Evolutionary conservation across 768 basidiomycete species (phyloP), one percentile per base, ranked within the genome.

Genomic region (Leccinum longicurvipes): DNA sequence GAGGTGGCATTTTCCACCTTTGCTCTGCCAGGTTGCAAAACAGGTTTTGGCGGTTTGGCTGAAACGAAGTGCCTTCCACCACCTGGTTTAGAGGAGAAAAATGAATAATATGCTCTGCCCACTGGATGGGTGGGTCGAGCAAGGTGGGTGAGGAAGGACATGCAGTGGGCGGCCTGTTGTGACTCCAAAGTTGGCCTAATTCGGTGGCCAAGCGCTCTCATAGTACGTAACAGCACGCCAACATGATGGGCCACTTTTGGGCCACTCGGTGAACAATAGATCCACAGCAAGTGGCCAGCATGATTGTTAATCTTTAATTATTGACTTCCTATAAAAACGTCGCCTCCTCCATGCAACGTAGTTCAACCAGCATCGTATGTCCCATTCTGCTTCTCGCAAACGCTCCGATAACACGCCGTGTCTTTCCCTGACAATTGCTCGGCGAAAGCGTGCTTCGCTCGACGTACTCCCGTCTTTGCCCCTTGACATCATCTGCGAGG

Each of bases 31-130:
- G 72, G 67, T 12, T 74, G 67, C 45, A 75, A 65, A 56, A 77
- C 77, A 12, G 72, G 64, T 61, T 80, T 80, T 53, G 84, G 78
- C 17, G 85, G 76, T 68, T 90, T 92, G 8, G 87, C 73, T 4
- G 89, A 83, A 56, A 86, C 85, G 70, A 90, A 88, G 63, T 85
- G 87, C 28, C 89, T 79, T 21, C 79, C 80, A 19, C 89, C 89
- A 3, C 89, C 89, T 1, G 87, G 77, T 65, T 87, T 89, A 25
- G 85, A 86, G 12, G 87, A 89, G 74, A 89, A 91, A 62, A 87
- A 85, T 1, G 89, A 90, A 6, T 86, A 91, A 61, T 89, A 91
- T 10, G 82, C 70, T 66, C 89, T 79, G 47, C 80, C 74, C 15
- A 77, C 72, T 21, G 77, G 75, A 47, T 77, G 79, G 27, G 76